Base-by-base conservation (phyloP, 768 basidiomycete species). In the Exidia glandulosa region DNA sequence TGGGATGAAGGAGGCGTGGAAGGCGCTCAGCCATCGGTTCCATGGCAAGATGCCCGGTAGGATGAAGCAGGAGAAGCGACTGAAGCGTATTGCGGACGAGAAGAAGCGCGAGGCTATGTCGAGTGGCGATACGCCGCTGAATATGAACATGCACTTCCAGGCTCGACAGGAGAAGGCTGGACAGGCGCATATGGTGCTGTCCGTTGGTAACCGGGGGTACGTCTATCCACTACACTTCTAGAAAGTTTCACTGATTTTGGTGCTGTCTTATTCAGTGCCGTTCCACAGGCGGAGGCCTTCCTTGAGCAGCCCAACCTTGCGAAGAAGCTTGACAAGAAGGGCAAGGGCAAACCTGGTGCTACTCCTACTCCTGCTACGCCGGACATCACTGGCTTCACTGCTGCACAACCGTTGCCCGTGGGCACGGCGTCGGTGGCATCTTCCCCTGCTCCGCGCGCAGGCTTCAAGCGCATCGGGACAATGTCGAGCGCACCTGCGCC, bases 21-120 rank as follows among this genome's bases (percentile, higher is more conserved):
- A 97, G 75, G 91, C 93, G 19, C 76, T 99, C 47, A 94, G 90
- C 48, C 96, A 99, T 71, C 90, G 91, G 69, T 98, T 99, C 83
- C 96, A 99, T 66, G 96, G 96, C 34, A 97, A 98, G 73, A 92
- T 92, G 2, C 90, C 90, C 1, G 96, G 96, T 12, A 90, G 87
- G 76, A 90, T 89, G 83, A 98, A 98, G 81, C 94, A 88, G 27
- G 95, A 97, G 78, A 97, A 97, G 72, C 81, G 92, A 62, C 68
- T 97, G 64, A 94, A 94, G 81, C 94, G 89, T 77, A 97, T 98
- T 64, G 90, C 86, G n/a, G 94, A 98, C 67, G 96, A 99, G 77
- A 84, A 88, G 72, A 97, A 96, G 78, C 82, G 92, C 69, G 83
- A 84, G 61, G 88, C 93, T 10, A 97, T 97, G 94, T 84, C 81